These are phyloP conservation scores for Candida ortonii DNA, from an alignment of 805 yeast species.

Conservation along the genomic window DNA sequence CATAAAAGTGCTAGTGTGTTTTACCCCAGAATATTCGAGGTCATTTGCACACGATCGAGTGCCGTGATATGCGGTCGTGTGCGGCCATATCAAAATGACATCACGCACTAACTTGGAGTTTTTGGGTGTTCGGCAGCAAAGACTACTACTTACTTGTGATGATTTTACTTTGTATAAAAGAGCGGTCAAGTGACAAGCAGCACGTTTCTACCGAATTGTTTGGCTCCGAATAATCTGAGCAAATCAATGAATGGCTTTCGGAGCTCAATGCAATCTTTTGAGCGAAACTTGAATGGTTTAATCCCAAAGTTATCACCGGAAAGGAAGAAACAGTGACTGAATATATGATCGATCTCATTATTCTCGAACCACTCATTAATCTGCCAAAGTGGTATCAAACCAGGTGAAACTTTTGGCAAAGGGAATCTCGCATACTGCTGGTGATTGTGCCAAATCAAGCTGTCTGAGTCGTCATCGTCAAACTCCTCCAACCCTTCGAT, in stretches of 20 bases:
- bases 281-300: conserved; percentile 5
- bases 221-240: conserved; percentile 43
- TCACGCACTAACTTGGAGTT: no score
- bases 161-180: no score
- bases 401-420: conserved; percentile 45
- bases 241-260: conserved; percentile 37
- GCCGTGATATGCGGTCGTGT: no score
- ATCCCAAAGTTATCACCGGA: conserved; percentile 1
- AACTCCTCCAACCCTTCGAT: conserved; percentile 13
- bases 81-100: no score
- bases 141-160: no score
- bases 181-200: conserved; percentile 15
- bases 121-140: no score
- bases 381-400: conserved; percentile 48
- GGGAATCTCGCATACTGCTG: conserved; percentile 23
- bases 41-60: no score
- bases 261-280: conserved; percentile 13
- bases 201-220: conserved; percentile 30
- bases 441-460: conserved; percentile 12
- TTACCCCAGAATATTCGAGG: no score
- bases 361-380: conserved; percentile 35
- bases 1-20: no score
- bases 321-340: conserved; percentile 6
- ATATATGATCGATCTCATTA: conserved; percentile 21
- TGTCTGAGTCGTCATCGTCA: conserved; percentile 15